These are phyloP conservation scores for Prunus yedoensis DNA, from an alignment of 331 rosid species.

Conservation along the genomic window DNA sequence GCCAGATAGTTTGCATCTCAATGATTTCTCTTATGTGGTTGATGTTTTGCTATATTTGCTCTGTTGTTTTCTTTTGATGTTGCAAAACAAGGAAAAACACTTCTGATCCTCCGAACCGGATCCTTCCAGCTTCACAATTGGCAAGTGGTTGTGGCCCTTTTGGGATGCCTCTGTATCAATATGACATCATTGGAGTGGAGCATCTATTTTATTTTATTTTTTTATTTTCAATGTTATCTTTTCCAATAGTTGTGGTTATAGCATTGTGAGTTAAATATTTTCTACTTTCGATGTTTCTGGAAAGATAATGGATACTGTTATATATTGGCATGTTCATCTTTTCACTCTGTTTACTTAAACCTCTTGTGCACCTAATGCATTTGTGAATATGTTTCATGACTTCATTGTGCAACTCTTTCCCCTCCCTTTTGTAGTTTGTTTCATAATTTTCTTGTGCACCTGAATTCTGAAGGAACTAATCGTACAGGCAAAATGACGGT, in stretches of 20 bases:
- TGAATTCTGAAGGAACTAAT: no score
- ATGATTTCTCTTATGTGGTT: conserved; percentile 20
- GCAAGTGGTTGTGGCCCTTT: background rate
- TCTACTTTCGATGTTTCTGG: background rate
- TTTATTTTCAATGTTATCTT: background rate
- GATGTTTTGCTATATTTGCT: conserved; percentile 12
- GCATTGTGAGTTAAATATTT: background rate
- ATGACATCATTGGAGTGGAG: conserved; percentile 6
- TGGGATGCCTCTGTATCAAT: conserved; percentile 7
- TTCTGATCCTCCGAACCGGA: background rate
- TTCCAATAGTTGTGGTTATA: conserved; percentile 4
- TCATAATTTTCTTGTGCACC: no score
- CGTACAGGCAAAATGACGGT: no score
- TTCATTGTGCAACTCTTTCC: no score
- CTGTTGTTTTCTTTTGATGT: conserved; percentile 15
- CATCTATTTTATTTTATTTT: background rate
- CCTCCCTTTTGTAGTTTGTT: no score
- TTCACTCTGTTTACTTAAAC: background rate
- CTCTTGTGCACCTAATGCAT: no score
- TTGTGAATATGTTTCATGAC: no score
- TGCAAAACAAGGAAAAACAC: conserved; percentile 33
- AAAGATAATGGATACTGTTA: background rate
- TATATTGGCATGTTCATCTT: background rate
- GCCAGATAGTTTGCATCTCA: conserved; percentile 27
- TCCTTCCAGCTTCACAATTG: conserved; percentile 22